These are phyloP conservation scores for Petunia secreta DNA, from an alignment of 257 asterid genomes.

Conservation along the genomic window DNA sequence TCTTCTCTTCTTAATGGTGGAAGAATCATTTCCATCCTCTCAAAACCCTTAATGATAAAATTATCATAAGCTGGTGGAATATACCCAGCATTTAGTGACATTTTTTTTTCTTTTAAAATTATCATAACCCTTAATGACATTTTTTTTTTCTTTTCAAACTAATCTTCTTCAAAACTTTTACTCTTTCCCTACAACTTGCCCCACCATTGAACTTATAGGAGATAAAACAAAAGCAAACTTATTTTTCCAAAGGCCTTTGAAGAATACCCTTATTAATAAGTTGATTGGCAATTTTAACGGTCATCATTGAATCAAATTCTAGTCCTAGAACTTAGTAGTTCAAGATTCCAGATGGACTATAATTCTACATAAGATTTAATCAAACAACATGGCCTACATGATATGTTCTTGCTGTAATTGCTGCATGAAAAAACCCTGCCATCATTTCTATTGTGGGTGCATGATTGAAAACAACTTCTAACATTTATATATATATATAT, in stretches of 20 bases:
- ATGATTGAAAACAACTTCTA: slow-evolving; percentile 27
- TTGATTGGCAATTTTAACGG: slow-evolving; percentile 16
- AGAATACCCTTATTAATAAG: not conserved
- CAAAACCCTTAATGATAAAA: too few relatives aligned
- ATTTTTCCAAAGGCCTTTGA: not conserved
- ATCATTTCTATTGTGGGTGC: slow-evolving; percentile 29
- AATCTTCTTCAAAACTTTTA: not conserved
- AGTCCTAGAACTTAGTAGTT: not conserved
- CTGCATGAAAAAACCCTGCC: slow-evolving; percentile 24
- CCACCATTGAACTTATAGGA: not conserved
- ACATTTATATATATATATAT: not conserved
- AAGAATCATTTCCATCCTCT: not conserved
- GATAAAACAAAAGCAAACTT: not conserved
- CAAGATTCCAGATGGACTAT: slow-evolving; percentile 1
- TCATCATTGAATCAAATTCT: not conserved
- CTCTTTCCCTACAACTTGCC: not conserved
- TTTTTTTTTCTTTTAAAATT: too few relatives aligned
- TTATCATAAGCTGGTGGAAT: too few relatives aligned
- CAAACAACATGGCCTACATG: slow-evolving; percentile 4
- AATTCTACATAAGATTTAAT: slow-evolving; percentile 10
- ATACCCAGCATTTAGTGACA: too few relatives aligned
- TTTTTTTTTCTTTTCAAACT: too few relatives aligned
- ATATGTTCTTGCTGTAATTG: slow-evolving; percentile 12
- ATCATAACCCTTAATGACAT: too few relatives aligned
- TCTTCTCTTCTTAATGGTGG: too few relatives aligned